Evolutionary conservation across 441 rosid species (phyloP).

Genomic region (Mallotus repandus): DNA sequence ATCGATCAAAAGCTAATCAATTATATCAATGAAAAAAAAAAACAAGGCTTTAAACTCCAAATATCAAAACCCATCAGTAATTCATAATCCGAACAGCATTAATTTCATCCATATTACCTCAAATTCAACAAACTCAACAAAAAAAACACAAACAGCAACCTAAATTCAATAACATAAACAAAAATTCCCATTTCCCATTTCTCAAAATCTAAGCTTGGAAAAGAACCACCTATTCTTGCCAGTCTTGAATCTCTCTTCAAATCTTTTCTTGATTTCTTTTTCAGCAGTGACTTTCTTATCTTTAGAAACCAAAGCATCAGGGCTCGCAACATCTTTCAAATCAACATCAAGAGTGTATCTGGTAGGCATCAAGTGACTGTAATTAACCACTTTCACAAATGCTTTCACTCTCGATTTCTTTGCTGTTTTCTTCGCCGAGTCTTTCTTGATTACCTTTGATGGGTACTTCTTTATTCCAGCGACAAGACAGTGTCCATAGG

Average conservation of each 20-base stretch:
- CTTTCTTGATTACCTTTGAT: conserved; percentile 56
- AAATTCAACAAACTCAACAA: no score
- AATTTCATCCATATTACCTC: no score
- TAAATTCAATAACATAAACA: not conserved
- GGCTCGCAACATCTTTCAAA: conserved; percentile 48
- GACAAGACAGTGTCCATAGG: conserved; percentile 62
- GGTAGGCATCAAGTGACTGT: conserved; percentile 62
- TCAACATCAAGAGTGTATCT: conserved; percentile 63
- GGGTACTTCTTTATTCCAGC: conserved; percentile 63
- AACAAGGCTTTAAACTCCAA: no score
- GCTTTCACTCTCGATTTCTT: conserved; percentile 60
- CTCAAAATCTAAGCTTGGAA: conserved; percentile 60
- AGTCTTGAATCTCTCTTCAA: conserved; percentile 63
- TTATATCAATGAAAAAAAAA: no score
- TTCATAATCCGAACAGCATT: no score
- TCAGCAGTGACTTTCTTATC: conserved; percentile 60
- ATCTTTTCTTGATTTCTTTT: conserved; percentile 53
- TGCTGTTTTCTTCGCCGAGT: conserved; percentile 62
- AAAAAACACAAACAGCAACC: not conserved
- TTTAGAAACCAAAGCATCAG: conserved; percentile 39
- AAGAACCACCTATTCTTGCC: conserved; percentile 71
- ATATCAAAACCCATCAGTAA: no score
- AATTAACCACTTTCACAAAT: conserved; percentile 58
- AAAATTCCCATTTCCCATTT: not conserved
- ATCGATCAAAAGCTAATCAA: no score